Evolutionary conservation across 139 green algal genomes (phyloP).

Genomic region (Diplosphaera chodatii): DNA sequence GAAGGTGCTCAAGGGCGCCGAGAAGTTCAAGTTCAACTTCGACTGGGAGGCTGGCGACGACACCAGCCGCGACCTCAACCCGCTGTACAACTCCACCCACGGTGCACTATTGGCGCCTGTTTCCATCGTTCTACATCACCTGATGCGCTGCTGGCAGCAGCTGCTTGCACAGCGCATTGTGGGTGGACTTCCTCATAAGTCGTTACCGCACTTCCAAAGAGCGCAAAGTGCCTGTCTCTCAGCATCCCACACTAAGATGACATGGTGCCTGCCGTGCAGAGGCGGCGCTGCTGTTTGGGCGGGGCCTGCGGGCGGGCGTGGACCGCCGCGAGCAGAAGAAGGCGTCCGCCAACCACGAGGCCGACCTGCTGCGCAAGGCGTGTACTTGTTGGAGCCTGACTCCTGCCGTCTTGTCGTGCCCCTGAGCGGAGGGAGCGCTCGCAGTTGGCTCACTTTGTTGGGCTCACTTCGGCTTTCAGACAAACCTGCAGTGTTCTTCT

Average conservation of each 20-base stretch:
- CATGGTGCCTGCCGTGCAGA: conserved; percentile 34
- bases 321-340: conserved; percentile 94
- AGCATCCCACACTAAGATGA: not conserved
- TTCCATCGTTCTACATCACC: no score
- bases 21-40: conserved; percentile 96
- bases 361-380: conserved; percentile 33
- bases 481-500: no score
- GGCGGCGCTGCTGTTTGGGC: conserved; percentile 87
- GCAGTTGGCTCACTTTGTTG: no score
- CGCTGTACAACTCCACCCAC: conserved; percentile 82
- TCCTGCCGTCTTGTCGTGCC: no score
- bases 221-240: no score
- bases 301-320: conserved; percentile 86
- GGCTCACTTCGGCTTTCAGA: no score
- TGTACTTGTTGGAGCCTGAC: conserved; percentile 2
- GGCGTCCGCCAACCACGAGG: conserved; percentile 55
- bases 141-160: no score
- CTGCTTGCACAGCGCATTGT: no score
- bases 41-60: conserved; percentile 94
- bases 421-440: no score
- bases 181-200: no score
- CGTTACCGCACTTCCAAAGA: no score
- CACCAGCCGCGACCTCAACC: conserved; percentile 88
- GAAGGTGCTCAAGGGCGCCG: conserved; percentile 64
- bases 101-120: conserved; percentile 24